Percentiles rank a stretch among this genome's conserved stretches.
phyloP scores from a whole-genome alignment of 2,329 filamentous ascomycete genomes.

The Hymenoscyphus salicellus region DNA sequence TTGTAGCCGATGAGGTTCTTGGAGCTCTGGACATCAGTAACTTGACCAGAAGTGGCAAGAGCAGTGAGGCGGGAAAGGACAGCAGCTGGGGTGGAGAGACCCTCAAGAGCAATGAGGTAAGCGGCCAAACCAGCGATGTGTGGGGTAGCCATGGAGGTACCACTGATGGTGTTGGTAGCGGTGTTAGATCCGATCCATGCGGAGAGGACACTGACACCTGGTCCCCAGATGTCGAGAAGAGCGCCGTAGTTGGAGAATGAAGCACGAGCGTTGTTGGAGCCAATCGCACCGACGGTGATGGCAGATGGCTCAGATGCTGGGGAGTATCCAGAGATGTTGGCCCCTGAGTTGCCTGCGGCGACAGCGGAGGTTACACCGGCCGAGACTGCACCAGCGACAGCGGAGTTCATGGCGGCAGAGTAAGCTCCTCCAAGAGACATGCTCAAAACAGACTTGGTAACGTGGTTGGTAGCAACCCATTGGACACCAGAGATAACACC shows the following conservation, averaged over 20 bases:
- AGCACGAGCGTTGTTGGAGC: constrained; percentile 40
- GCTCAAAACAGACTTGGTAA: constrained; percentile 47
- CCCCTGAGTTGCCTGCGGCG: constrained; percentile 51
- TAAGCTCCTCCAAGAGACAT: constrained; percentile 52
- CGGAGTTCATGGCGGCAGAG: constrained; percentile 48
- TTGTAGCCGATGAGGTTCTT: constrained; percentile 57
- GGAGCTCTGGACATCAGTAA: constrained; percentile 44
- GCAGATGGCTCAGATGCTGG: constrained; percentile 49
- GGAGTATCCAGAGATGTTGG: constrained; percentile 42
- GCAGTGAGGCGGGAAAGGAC: constrained; percentile 39
- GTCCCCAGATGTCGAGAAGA: constrained; percentile 50
- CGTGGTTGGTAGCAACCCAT: constrained; percentile 35
- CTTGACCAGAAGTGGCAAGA: constrained; percentile 41
- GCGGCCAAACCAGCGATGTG: constrained; percentile 66
- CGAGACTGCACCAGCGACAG: constrained; percentile 45
- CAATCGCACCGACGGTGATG: constrained; percentile 52
- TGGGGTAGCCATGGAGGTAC: constrained; percentile 65
- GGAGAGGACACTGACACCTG: constrained; percentile 46
- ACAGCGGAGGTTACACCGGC: constrained; percentile 51
- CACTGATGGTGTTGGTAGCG: constrained; percentile 49
- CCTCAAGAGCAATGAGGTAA: constrained; percentile 57
- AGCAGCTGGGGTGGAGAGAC: constrained; percentile 39
- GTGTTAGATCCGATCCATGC: constrained; percentile 44
- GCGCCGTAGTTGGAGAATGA: constrained; percentile 51
- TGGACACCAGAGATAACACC: constrained; percentile 40